phyloP scores from a whole-genome alignment of 2,329 filamentous ascomycete species.

The Colletotrichum brevisporum region DNA sequence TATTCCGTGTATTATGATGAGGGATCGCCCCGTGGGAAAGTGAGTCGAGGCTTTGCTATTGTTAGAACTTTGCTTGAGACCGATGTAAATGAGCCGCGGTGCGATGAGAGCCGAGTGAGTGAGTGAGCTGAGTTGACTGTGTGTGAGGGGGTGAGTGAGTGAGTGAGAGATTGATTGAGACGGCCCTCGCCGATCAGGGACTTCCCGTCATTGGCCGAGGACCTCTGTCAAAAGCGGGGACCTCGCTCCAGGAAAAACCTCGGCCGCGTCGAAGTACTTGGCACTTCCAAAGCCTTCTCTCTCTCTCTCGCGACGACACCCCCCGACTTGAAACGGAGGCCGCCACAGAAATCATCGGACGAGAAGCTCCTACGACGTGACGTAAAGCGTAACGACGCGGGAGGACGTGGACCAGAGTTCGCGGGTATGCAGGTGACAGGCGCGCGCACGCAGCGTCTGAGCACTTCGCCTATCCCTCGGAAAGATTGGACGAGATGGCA shows the following conservation, averaged over 20 bases:
- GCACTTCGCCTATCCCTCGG: not conserved
- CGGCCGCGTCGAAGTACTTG: not conserved
- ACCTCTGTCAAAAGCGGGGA: not conserved
- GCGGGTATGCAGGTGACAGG: conserved; percentile 26
- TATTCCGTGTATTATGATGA: too few relatives aligned
- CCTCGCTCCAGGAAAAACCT: conserved; percentile 9
- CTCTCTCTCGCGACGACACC: not conserved
- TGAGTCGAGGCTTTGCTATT: too few relatives aligned
- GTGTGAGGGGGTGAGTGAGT: not conserved
- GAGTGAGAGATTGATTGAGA: conserved; percentile 27
- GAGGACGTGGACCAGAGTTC: not conserved
- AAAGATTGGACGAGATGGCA: conserved; percentile 29
- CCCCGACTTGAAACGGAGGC: conserved; percentile 24
- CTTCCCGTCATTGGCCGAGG: not conserved
- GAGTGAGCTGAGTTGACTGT: conserved; percentile 3
- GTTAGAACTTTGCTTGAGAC: not conserved
- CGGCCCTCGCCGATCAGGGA: conserved; percentile 5
- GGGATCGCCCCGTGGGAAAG: too few relatives aligned
- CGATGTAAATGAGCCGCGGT: not conserved
- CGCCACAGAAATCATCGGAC: conserved; percentile 27
- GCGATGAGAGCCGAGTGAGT: not conserved
- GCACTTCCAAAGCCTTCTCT: conserved; percentile 17
- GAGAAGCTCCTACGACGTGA: conserved; percentile 25
- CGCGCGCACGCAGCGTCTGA: not conserved
- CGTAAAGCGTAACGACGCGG: conserved; percentile 15